Percentiles rank a stretch among this genome's conserved stretches.
Evolutionary conservation across 805 yeast genomes (phyloP).

Genomic region (Diddensiella santjacobensis): DNA sequence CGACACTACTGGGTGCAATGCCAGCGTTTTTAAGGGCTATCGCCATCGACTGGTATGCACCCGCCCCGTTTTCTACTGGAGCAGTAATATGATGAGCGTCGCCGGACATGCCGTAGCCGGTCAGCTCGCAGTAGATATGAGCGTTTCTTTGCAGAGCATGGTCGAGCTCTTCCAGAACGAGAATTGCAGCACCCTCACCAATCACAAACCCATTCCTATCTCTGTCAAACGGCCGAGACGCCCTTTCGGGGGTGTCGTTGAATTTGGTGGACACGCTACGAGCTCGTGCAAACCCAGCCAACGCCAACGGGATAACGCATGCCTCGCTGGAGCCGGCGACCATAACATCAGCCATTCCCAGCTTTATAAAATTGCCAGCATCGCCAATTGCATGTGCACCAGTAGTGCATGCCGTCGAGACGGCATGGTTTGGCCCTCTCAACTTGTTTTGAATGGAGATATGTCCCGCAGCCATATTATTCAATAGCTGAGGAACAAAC

Average conservation of each 20-base stretch:
- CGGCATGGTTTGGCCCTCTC: slow-evolving; percentile 83
- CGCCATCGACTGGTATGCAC: slow-evolving; percentile 79
- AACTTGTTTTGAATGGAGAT: slow-evolving; percentile 74
- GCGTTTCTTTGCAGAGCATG: slow-evolving; percentile 69
- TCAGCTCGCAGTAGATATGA: slow-evolving; percentile 71
- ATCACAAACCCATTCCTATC: slow-evolving; percentile 82
- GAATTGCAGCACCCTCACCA: slow-evolving; percentile 87
- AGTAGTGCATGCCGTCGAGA: slow-evolving; percentile 94
- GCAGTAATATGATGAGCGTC: slow-evolving; percentile 94
- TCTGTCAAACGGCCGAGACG: slow-evolving; percentile 85
- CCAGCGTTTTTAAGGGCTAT: slow-evolving; percentile 59
- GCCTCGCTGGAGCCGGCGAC: slow-evolving; percentile 95
- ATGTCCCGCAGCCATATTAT: slow-evolving; percentile 94
- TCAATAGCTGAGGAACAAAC: slow-evolving; percentile 75
- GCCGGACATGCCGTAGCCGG: slow-evolving; percentile 87
- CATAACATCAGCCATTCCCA: slow-evolving; percentile 81
- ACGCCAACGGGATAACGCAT: slow-evolving; percentile 76
- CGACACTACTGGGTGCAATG: slow-evolving; percentile 48
- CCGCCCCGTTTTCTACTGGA: slow-evolving; percentile 76
- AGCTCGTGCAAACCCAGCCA: slow-evolving; percentile 90
- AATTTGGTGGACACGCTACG: slow-evolving; percentile 65
- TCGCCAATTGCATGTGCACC: slow-evolving; percentile 94
- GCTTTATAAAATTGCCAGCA: slow-evolving; percentile 73
- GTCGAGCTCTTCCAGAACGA: slow-evolving; percentile 70
- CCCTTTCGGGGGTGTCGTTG: slow-evolving; percentile 57